Conservation (phyloP, 345 rosid species). For the Murraya koenigii region DNA sequence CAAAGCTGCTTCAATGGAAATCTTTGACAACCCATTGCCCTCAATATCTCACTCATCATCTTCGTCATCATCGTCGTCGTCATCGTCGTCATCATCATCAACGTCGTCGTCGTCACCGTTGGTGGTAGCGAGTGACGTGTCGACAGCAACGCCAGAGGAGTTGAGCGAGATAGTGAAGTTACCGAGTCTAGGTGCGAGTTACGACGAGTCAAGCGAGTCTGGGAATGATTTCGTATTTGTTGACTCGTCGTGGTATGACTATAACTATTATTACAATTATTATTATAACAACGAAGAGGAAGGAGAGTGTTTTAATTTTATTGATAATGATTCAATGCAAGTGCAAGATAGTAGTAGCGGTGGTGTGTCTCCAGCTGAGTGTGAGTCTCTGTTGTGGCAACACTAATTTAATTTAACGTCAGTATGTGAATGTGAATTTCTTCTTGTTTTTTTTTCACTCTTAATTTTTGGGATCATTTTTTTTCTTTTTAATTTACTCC, state of each 20-base stretch:
- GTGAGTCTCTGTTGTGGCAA: constrained; percentile 43
- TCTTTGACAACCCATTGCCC: not conserved
- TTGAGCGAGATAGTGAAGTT: constrained; percentile 82
- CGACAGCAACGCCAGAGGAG: constrained; percentile 51
- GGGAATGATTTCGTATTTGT: constrained; percentile 56
- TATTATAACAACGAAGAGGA: constrained; percentile 18
- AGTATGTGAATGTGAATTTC: not conserved
- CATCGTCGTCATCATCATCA: constrained; percentile 16
- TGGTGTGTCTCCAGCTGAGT: constrained; percentile 23
- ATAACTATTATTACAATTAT: constrained; percentile 27
- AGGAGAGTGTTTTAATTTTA: constrained; percentile 29
- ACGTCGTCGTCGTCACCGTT: constrained; percentile 26
- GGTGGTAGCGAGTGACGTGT: constrained; percentile 31
- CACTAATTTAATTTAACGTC: constrained; percentile 16
- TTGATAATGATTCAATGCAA: constrained; percentile 29
- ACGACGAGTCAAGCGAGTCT: constrained; percentile 39
- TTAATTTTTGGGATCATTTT: not conserved
- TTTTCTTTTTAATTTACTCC: not conserved
- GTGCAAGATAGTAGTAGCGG: constrained; percentile 7
- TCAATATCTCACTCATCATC: not conserved
- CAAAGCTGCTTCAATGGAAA: constrained; percentile 79
- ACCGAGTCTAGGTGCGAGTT: constrained; percentile 62
- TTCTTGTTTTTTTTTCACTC: not conserved
- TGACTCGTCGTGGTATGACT: constrained; percentile 53
- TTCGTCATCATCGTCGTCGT: constrained; percentile 9